Conservation (phyloP, 352 stramenopile species). For the Globisporangium lucens region DNA sequence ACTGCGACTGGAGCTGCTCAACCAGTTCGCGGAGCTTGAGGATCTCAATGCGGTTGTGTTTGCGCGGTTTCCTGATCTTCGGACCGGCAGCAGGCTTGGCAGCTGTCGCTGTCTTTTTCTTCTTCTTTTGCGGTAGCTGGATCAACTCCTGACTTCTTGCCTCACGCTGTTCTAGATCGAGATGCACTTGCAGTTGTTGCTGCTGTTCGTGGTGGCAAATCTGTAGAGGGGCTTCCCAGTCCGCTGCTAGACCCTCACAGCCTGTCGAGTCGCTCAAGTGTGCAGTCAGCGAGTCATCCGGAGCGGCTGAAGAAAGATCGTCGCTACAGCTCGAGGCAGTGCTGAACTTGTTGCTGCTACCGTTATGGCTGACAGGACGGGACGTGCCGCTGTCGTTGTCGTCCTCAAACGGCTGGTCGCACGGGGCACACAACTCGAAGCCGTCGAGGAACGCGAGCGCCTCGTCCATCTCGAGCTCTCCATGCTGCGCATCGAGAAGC, state of each 20-base stretch:
- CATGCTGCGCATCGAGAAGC: neutral
- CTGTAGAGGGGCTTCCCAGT: neutral
- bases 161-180: too few species aligned
- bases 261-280: neutral
- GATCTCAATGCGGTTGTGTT: constrained; percentile 15
- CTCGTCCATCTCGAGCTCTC: neutral
- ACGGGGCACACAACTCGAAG: neutral
- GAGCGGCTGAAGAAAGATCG: too few species aligned
- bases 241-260: neutral
- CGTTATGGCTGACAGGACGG: neutral
- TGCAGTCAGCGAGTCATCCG: neutral
- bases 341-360: neutral
- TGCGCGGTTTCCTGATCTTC: constrained; percentile 5
- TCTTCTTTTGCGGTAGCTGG: neutral
- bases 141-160: neutral
- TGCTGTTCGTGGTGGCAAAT: too few species aligned
- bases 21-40: constrained; percentile 13
- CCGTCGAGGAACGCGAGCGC: constrained; percentile 4
- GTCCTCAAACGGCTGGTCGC: neutral
- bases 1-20: constrained; percentile 1
- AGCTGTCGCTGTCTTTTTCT: neutral
- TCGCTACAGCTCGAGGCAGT: neutral
- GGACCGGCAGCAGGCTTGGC: neutral
- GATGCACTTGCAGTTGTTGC: neutral
- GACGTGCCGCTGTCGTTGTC: too few species aligned